Base-by-base conservation (phyloP, 2,329 filamentous ascomycete genomes). In the Nothopassalora personata region DNA sequence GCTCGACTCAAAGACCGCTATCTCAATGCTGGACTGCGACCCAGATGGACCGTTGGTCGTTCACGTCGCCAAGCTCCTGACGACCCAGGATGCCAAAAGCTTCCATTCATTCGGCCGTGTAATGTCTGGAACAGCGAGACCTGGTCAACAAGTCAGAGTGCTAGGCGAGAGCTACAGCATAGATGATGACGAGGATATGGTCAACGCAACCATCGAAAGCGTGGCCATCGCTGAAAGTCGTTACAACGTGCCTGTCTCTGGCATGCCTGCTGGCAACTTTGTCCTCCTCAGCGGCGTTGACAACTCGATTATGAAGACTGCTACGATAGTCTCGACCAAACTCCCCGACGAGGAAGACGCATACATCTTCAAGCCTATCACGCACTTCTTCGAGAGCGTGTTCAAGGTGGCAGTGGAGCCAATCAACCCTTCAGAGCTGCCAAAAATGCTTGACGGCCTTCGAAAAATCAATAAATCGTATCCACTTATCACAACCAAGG, bases 401-500 rank as follows among this genome's bases (percentile, higher is more conserved):
- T 89, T 99, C 75, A 99, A 99, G 78, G 89, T 99, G 34, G 94
- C 94, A 0, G 93, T 99, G 8, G 94, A 99, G 76, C 94, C 94
- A 1, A 94, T 99, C 74, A 99, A 97, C 73, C 94, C 94, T 2
- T 97, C 93, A 0, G 94, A 99, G 75, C 80, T 99, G 33, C 94
- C 94, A 10, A 99, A 99, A 78, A 99, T 99, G 94, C 82, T 99
- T 65, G 94, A 99, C 72, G 94, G 94, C 58, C 81, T 99, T 52
- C 87, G 94, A 53, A 97, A 96, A 72, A 89, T 99, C 76, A 96
- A 97, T 80, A 99, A 99, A 76, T 96, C 90, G 68, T 99, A 97
- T 68, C 94, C 94, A 31, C 82, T 99, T 28, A 90, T 97, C 67
- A 90, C 89, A 11, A 99, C 94, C 4, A 97, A 97, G 74, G 94